Conservation (phyloP, 2,329 filamentous ascomycete species). For the Pseudogymnoascus sp. region DNA sequence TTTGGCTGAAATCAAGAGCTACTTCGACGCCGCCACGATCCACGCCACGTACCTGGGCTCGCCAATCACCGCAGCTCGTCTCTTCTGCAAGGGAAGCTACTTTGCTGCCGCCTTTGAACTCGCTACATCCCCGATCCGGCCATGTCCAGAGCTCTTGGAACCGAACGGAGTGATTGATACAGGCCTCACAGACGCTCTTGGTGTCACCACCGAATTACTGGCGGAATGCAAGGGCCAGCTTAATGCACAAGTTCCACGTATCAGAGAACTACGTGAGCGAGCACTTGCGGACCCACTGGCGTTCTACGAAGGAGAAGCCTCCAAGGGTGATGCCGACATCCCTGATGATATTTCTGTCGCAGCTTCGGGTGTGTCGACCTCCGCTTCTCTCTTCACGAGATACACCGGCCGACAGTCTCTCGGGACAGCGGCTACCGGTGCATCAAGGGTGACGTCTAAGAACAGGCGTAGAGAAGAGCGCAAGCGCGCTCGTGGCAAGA, state of each 20-base stretch:
- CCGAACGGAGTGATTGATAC: conserved; percentile 56
- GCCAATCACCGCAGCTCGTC: conserved; percentile 59
- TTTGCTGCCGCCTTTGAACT: conserved; percentile 87
- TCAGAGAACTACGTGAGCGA: conserved; percentile 71
- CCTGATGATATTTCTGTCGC: conserved; percentile 92
- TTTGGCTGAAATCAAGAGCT: conserved; percentile 77
- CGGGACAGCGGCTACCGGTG: conserved; percentile 63
- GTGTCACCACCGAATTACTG: conserved; percentile 78
- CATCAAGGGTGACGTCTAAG: conserved; percentile 74
- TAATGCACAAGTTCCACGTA: conserved; percentile 73
- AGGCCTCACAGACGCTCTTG: conserved; percentile 72
- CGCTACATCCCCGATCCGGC: conserved; percentile 46
- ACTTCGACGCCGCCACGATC: conserved; percentile 68
- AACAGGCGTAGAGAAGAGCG: conserved; percentile 86
- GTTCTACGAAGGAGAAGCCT: conserved; percentile 75
- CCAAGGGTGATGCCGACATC: conserved; percentile 54
- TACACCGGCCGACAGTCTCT: conserved; percentile 69
- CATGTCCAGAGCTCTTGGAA: conserved; percentile 46
- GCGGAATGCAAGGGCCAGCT: conserved; percentile 88
- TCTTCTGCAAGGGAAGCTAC: conserved; percentile 76
- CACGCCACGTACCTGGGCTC: conserved; percentile 74
- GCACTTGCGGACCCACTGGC: conserved; percentile 78
- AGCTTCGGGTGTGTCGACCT: conserved; percentile 72
- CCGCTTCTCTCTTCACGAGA: conserved; percentile 82
- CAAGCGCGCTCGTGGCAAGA: conserved; percentile 88